phyloP scores from a whole-genome alignment of 176 grass and related monocot genomes.

The Oryza glaberrima region DNA sequence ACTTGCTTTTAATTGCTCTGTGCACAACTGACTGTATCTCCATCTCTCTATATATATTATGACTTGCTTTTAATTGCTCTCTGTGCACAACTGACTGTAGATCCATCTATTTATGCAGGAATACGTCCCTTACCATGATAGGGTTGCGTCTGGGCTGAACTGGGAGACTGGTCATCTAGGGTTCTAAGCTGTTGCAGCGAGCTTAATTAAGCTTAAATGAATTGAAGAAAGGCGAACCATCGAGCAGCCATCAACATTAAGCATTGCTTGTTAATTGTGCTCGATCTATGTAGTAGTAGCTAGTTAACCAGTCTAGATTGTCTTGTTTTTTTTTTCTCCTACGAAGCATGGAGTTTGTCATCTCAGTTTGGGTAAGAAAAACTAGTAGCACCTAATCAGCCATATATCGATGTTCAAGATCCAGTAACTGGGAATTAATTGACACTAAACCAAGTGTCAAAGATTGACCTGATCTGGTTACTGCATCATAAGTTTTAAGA shows the following conservation, averaged over 20 bases:
- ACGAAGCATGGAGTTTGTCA: background rate
- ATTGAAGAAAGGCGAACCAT: background rate
- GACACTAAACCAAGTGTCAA: background rate
- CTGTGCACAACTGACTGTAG: too few relatives aligned
- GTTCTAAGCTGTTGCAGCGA: background rate
- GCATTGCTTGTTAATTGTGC: background rate
- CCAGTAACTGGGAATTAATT: background rate
- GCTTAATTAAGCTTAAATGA: background rate
- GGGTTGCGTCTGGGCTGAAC: constrained; percentile 31
- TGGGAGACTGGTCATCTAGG: constrained; percentile 40
- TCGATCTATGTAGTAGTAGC: background rate
- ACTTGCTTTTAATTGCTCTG: background rate
- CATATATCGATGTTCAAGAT: background rate
- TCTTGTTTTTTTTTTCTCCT: background rate
- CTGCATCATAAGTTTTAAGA: background rate
- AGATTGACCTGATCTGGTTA: background rate
- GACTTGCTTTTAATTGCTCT: background rate
- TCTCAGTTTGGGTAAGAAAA: background rate
- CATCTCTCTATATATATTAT: background rate
- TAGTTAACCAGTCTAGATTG: background rate
- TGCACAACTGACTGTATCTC: too few relatives aligned
- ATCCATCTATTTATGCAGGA: background rate
- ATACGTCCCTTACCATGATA: constrained; percentile 45
- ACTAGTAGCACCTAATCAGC: background rate
- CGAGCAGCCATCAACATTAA: background rate